A percentile compares a stretch with the other conserved stretches of the same genome.
Evolutionary conservation across 441 rosid species (phyloP).

Genomic region (Biscutella laevigata): DNA sequence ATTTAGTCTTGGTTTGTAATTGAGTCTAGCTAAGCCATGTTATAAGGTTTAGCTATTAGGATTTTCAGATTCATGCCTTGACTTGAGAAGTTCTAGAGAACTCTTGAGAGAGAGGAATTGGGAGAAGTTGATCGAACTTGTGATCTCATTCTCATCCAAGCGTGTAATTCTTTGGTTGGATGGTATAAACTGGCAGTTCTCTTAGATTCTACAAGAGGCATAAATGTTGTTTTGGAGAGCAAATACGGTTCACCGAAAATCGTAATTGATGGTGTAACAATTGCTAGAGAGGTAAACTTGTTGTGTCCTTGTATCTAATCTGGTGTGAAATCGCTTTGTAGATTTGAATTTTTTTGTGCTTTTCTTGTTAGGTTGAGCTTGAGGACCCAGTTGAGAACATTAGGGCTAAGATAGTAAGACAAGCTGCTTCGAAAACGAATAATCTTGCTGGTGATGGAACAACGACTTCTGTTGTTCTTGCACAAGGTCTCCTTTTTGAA

Average conservation of each 20-base stretch:
- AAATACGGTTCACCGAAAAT: conserved; percentile 89
- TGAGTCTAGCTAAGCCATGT: too few species aligned
- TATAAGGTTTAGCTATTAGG: too few species aligned
- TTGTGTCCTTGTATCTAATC: not conserved
- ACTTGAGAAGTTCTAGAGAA: too few species aligned
- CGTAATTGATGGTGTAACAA: conserved; percentile 89
- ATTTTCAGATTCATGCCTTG: too few species aligned
- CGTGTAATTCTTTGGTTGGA: too few species aligned
- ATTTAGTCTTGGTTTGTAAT: too few species aligned
- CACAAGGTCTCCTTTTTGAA: conserved; percentile 89
- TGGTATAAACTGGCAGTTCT: too few species aligned
- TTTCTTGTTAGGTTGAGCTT: conserved; percentile 58
- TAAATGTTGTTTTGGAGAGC: conserved; percentile 91
- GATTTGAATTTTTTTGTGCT: not conserved
- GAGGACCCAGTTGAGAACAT: conserved; percentile 94
- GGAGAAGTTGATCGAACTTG: too few species aligned
- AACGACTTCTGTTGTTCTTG: conserved; percentile 91
- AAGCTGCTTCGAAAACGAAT: conserved; percentile 92
- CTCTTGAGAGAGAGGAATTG: too few species aligned
- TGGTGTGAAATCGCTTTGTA: not conserved
- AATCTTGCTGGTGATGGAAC: conserved; percentile 96
- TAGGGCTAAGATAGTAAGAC: conserved; percentile 85
- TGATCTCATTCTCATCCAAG: too few species aligned
- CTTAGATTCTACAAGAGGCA: too few species aligned
- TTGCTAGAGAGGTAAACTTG: conserved; percentile 64